Conservation (phyloP, 306 rosid genomes). For the Delonix regia region DNA sequence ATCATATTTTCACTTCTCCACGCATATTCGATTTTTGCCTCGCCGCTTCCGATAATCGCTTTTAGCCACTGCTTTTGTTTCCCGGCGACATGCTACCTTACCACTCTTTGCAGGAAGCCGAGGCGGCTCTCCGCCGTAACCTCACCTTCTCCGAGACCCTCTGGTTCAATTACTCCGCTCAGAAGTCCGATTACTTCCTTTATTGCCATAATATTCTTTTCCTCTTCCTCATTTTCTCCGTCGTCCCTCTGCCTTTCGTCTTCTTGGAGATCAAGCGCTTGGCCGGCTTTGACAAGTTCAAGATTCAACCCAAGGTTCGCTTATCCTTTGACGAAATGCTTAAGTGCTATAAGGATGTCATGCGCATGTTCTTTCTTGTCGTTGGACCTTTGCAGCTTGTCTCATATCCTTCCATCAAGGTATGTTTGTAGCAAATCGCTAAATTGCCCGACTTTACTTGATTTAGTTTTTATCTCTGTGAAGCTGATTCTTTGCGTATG, state of each 20-base stretch:
- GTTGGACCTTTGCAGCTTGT: constrained; percentile 76
- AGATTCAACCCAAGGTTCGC: constrained; percentile 74
- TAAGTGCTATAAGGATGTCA: constrained; percentile 65
- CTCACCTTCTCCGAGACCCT: constrained; percentile 65
- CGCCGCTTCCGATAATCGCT: background rate
- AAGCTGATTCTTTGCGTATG: background rate
- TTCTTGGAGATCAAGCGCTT: constrained; percentile 52
- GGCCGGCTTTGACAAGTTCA: constrained; percentile 51
- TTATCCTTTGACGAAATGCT: constrained; percentile 55
- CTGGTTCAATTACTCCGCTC: constrained; percentile 83
- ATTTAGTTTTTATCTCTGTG: background rate
- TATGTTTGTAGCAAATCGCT: background rate
- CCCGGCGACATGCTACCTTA: constrained; percentile 44
- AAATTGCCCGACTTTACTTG: background rate
- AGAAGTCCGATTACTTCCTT: constrained; percentile 72
- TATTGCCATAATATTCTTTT: constrained; percentile 75
- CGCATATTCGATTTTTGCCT: background rate
- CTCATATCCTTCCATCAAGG: constrained; percentile 78
- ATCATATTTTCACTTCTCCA: background rate
- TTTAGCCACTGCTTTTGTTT: background rate
- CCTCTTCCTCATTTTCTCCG: constrained; percentile 67
- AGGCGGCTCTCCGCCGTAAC: constrained; percentile 60
- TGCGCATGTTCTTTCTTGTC: constrained; percentile 53
- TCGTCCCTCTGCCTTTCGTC: constrained; percentile 64
- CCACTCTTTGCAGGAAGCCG: constrained; percentile 51